phyloP scores from a whole-genome alignment of 805 yeast species.

The Monosporozyma servazzii region DNA sequence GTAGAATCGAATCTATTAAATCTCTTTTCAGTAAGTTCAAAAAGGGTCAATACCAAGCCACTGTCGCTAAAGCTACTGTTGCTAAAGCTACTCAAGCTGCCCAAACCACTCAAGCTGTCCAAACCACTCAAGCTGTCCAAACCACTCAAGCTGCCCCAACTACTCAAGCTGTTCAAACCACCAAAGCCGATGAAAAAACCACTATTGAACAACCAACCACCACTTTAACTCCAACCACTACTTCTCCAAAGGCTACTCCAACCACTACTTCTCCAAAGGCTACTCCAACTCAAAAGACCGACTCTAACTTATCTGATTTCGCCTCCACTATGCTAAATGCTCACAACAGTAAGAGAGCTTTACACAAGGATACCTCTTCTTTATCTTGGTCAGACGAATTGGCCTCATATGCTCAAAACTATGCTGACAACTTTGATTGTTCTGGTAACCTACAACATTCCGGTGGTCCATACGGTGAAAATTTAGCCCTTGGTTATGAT shows the following conservation, averaged over 20 bases:
- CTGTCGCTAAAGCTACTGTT: not conserved
- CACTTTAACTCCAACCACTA: not conserved
- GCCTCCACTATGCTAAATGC: slow-evolving; percentile 2
- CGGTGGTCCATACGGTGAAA: slow-evolving; percentile 54
- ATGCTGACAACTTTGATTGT: slow-evolving; percentile 41
- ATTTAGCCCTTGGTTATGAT: slow-evolving; percentile 52
- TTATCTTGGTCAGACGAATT: slow-evolving; percentile 42
- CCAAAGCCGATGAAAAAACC: not conserved
- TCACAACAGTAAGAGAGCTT: slow-evolving; percentile 2
- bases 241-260: not conserved
- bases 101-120: not conserved
- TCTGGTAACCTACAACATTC: slow-evolving; percentile 58
- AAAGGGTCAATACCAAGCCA: slow-evolving; percentile 33
- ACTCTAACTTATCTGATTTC: slow-evolving; percentile 2
- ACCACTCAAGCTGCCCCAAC: not conserved
- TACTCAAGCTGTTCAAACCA: not conserved
- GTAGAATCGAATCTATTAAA: slow-evolving; percentile 18
- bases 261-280: not conserved
- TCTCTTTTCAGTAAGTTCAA: slow-evolving; percentile 2
- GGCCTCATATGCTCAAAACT: slow-evolving; percentile 40
- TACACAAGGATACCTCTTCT: slow-evolving; percentile 27
- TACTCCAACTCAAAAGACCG: not conserved
- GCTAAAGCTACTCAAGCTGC: not conserved
- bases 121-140: not conserved
- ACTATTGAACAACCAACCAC: not conserved